Evolutionary conservation across 192 early-diverging fungal species (phyloP).

Genomic region (Coemansia sp.): DNA sequence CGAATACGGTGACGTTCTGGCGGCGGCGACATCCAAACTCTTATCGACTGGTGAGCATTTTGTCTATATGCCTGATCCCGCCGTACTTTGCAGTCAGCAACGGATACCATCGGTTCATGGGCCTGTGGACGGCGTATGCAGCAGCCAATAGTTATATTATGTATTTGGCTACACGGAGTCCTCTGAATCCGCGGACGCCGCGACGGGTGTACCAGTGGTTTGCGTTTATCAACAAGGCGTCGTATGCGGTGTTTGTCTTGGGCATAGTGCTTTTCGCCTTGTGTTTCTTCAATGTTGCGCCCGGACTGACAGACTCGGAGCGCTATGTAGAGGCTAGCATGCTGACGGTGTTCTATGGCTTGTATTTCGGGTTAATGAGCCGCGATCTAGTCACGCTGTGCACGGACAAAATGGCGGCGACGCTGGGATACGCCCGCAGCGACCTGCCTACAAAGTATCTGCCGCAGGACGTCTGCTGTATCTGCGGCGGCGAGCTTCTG

Average conservation of each 20-base stretch:
- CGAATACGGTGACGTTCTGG: slow-evolving; percentile 40
- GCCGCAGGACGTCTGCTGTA: slow-evolving; percentile 40
- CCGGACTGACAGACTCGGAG: slow-evolving; percentile 48
- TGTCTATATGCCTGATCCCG: slow-evolving; percentile 50
- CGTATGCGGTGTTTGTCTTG: slow-evolving; percentile 40
- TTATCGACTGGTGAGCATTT: slow-evolving; percentile 46
- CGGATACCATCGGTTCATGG: slow-evolving; percentile 45
- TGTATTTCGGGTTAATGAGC: slow-evolving; percentile 57
- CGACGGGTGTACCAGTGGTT: slow-evolving; percentile 57
- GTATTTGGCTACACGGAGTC: slow-evolving; percentile 43
- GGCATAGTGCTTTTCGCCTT: slow-evolving; percentile 39
- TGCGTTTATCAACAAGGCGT: slow-evolving; percentile 52
- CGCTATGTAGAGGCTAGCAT: slow-evolving; percentile 29
- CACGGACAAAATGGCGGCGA: slow-evolving; percentile 53
- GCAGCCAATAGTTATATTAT: slow-evolving; percentile 38
- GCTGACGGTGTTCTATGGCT: slow-evolving; percentile 46
- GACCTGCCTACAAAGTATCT: slow-evolving; percentile 43
- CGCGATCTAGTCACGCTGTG: slow-evolving; percentile 55
- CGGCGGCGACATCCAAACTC: slow-evolving; percentile 41
- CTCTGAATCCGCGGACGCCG: slow-evolving; percentile 43
- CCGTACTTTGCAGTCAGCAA: slow-evolving; percentile 47
- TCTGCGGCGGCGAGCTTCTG: slow-evolving; percentile 45
- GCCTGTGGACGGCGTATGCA: slow-evolving; percentile 41
- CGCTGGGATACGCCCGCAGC: slow-evolving; percentile 43
- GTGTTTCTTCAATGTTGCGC: slow-evolving; percentile 46